These are phyloP conservation scores for Rubus idaeus DNA, from an alignment of 306 rosid genomes.

Conservation along the genomic window DNA sequence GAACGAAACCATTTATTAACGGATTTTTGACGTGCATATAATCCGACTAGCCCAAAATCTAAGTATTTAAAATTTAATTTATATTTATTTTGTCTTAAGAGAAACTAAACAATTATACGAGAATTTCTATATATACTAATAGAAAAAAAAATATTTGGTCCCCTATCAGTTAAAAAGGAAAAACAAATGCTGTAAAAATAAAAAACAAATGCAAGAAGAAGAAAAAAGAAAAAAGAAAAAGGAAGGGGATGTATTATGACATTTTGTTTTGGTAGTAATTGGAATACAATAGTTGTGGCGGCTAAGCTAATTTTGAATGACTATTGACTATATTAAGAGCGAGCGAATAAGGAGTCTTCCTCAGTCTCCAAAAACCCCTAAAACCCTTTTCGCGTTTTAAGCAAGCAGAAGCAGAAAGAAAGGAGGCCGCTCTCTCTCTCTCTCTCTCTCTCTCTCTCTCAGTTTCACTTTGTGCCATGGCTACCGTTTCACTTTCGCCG, in stretches of 20 bases:
- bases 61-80: too few species aligned
- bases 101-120: too few species aligned
- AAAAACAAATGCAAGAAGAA: background rate
- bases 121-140: too few species aligned
- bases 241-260: background rate
- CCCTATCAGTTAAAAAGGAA: too few species aligned
- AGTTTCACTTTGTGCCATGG: constrained; percentile 60
- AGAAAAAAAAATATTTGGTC: too few species aligned
- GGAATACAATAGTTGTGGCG: constrained; percentile 2
- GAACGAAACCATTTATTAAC: too few species aligned
- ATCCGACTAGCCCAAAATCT: too few species aligned
- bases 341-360: background rate
- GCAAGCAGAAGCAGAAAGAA: background rate
- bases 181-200: too few species aligned
- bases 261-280: background rate
- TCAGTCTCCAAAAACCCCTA: constrained; percentile 1
- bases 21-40: too few species aligned
- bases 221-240: too few species aligned
- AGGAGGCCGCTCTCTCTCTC: constrained; percentile 15
- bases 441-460: constrained; percentile 18
- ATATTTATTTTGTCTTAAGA: too few species aligned
- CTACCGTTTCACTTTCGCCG: constrained; percentile 58
- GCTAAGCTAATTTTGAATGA: constrained; percentile 9
- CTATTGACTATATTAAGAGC: background rate
- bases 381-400: constrained; percentile 20